A percentile compares a stretch with the other conserved stretches of the same genome.
phyloP scores from a whole-genome alignment of 1,139 yeast genomes.

The Saccharomyces hybrid region DNA sequence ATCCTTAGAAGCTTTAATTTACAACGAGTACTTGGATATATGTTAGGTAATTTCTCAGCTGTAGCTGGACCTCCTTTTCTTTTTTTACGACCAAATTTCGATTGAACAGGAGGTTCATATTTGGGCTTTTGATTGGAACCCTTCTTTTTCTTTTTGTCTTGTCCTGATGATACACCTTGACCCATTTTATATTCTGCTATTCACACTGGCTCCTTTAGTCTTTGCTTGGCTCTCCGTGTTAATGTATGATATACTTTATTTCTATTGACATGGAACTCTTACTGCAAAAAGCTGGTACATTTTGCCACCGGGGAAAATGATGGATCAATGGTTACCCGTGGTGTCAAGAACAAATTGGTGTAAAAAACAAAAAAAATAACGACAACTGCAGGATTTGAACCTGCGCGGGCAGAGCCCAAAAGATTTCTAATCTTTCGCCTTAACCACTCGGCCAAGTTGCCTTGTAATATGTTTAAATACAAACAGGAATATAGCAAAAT shows the following conservation, averaged over 20 bases:
- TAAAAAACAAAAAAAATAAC: slow-evolving; percentile 16
- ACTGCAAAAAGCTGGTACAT: no score
- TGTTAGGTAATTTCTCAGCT: slow-evolving; percentile 75
- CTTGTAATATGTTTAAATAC: slow-evolving; percentile 9
- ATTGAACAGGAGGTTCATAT: slow-evolving; percentile 97
- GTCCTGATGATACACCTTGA: slow-evolving; percentile 72
- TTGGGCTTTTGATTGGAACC: slow-evolving; percentile 79
- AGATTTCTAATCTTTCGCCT: slow-evolving; percentile 49
- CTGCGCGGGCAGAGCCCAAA: slow-evolving; percentile 41
- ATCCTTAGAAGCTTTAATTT: slow-evolving; percentile 81
- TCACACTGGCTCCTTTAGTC: background rate
- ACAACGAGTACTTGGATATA: slow-evolving; percentile 89
- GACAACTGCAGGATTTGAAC: slow-evolving; percentile 36
- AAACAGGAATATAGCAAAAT: no score
- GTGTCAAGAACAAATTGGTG: no score
- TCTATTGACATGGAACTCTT: background rate
- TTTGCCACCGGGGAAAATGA: background rate
- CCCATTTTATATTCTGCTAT: slow-evolving; percentile 39
- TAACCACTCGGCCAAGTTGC: slow-evolving; percentile 50
- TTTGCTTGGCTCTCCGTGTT: background rate
- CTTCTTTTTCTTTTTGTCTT: slow-evolving; percentile 66
- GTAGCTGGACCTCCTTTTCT: slow-evolving; percentile 86
- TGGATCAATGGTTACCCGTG: background rate
- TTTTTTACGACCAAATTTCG: slow-evolving; percentile 74
- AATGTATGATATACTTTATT: background rate